Base-by-base conservation (phyloP, 1,284 basidiomycete species). In the Cerrena zonata region DNA sequence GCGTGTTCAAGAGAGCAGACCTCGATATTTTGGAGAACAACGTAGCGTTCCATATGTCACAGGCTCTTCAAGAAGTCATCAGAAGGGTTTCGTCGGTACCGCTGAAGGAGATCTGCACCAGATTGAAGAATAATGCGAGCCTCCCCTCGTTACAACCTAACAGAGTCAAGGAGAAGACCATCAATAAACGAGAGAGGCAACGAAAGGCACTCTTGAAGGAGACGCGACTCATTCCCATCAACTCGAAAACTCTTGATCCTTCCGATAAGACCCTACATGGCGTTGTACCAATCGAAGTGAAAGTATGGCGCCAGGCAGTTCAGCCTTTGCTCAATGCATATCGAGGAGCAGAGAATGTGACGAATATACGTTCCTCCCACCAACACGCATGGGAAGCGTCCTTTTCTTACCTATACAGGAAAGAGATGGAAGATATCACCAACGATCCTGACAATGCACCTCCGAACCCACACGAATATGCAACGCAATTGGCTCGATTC, bases 1-100 rank as follows among this genome's bases (percentile, higher is more conserved):
- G 83, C 2, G 65, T 79, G 22, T 75, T 72, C 57, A 86, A 86
- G 60, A 72, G 78, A 11, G 79, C 80, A 0, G 66, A 74, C 48
- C 63, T 82, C 25, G 80, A 84, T 51, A 76, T 85, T 15, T 60
- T 83, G 24, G 82, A 86, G 56, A 71, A 73, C 45, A 83, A 84
- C 50, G 70, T 83, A 11, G 75, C 78, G 1, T 67, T 71, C 23
- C 65, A 66, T 18, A 77, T 81, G 76, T 74, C 75, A 0, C 58
- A 57, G 4, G 64, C 66, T 13, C 67, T 82, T 4, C 57, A 58
- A 21, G 46, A 48, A 34, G 30, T 34, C 30, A 34, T 34, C 30
- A 34, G 30, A 15, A 34, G 15, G 30, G 15, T 34, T 15, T 34
- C 30, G 30, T 7, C 30, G 15, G 15, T 34, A 7, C 7, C 30